Evolutionary conservation across 305 asterid species (phyloP).

Genomic region (Ruellia speciosa): DNA sequence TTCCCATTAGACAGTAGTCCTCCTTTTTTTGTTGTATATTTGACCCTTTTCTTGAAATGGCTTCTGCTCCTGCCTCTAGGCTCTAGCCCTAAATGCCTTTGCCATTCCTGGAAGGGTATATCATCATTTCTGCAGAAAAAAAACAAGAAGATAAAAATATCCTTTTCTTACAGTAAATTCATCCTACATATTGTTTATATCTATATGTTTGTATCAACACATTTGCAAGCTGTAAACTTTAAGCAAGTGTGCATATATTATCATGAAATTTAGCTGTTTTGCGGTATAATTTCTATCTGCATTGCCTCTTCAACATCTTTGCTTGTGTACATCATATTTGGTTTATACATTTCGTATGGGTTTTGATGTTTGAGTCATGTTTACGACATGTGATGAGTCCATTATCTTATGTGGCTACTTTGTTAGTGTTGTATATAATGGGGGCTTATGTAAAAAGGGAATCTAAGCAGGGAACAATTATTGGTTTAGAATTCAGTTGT

Average conservation of each 20-base stretch:
- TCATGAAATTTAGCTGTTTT: neutral
- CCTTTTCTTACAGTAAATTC: neutral
- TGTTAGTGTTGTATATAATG: neutral
- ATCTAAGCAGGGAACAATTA: conserved; percentile 20
- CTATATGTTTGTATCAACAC: conserved; percentile 10
- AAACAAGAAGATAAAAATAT: neutral
- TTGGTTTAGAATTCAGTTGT: conserved; percentile 24
- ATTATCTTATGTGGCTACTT: conserved; percentile 16
- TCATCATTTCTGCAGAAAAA: too few relatives aligned
- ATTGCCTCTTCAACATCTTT: neutral
- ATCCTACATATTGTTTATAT: conserved; percentile 10
- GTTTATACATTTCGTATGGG: neutral
- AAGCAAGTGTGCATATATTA: neutral
- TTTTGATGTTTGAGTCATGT: neutral
- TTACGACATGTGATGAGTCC: neutral
- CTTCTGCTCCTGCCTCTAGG: conserved; percentile 19
- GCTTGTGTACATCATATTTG: neutral
- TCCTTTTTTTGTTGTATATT: conserved; percentile 3
- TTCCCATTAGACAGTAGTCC: conserved; percentile 6
- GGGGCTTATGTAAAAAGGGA: conserved; percentile 2
- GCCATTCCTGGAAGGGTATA: conserved; percentile 14
- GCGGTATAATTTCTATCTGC: neutral
- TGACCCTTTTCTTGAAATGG: conserved; percentile 8
- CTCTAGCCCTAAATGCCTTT: neutral
- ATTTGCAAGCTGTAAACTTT: conserved; percentile 13